A percentile compares a stretch with the other conserved stretches of the same genome.
Evolutionary conservation across 1,139 yeast species (phyloP).

Genomic region (Hemisphaericaspora lyxosophila): DNA sequence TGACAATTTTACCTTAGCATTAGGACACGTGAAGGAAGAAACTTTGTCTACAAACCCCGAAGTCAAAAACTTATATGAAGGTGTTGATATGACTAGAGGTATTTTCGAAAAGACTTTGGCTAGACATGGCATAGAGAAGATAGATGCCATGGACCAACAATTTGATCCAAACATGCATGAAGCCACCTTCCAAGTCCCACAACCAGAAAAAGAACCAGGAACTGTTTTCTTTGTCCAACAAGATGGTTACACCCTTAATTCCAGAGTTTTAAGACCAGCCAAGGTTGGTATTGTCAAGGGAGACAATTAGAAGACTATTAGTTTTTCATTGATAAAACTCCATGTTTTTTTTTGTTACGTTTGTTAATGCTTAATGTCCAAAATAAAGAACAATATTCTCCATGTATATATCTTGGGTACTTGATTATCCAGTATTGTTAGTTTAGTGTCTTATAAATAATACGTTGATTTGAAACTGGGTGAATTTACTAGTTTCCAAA

Average conservation of each 20-base stretch:
- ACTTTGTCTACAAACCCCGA: conserved; percentile 58
- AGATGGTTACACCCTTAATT: conserved; percentile 81
- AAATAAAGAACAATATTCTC: background rate
- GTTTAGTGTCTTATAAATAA: no score
- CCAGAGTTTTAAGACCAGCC: conserved; percentile 91
- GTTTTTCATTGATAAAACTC: background rate
- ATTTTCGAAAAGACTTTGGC: conserved; percentile 82
- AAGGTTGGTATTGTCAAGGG: conserved; percentile 91
- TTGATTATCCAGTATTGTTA: no score
- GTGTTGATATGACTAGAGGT: conserved; percentile 87
- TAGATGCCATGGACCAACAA: conserved; percentile 79
- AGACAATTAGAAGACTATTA: conserved; percentile 13
- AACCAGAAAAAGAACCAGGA: conserved; percentile 89
- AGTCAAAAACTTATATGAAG: conserved; percentile 77
- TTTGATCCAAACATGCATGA: conserved; percentile 94
- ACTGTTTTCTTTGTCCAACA: conserved; percentile 93
- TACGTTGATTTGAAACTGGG: no score
- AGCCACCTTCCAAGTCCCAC: conserved; percentile 87
- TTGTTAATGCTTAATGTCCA: conserved; percentile 3
- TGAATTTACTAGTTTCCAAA: no score
- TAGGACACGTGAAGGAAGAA: conserved; percentile 73
- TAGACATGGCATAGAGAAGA: conserved; percentile 77
- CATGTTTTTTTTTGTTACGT: background rate
- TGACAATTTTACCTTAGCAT: conserved; percentile 88
- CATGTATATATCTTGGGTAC: conserved; percentile 1